These are phyloP conservation scores for Hanseniaspora thailandica DNA, from an alignment of 805 yeast species.

Conservation along the genomic window DNA sequence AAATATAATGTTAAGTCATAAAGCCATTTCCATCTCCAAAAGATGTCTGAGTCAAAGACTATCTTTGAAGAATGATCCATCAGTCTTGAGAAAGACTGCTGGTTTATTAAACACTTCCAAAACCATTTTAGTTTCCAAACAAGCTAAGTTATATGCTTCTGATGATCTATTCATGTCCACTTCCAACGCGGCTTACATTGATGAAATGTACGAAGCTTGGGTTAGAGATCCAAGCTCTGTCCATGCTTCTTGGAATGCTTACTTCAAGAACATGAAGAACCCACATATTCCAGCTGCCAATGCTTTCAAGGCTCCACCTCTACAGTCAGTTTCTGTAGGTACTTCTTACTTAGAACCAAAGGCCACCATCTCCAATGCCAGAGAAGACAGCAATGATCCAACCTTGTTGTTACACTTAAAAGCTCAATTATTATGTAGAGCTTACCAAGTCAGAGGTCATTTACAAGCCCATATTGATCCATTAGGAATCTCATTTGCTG, in stretches of 20 bases:
- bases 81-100: neutral
- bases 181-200: slow-evolving; percentile 81
- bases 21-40: slow-evolving; percentile 3
- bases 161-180: slow-evolving; percentile 70
- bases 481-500: slow-evolving; percentile 78
- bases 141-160: neutral
- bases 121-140: neutral
- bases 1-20: slow-evolving; percentile 11
- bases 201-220: slow-evolving; percentile 97
- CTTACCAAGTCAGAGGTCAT: slow-evolving; percentile 98
- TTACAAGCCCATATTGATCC: slow-evolving; percentile 93
- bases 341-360: slow-evolving; percentile 20
- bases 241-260: slow-evolving; percentile 93
- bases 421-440: slow-evolving; percentile 91
- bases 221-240: slow-evolving; percentile 78
- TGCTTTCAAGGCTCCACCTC: slow-evolving; percentile 89
- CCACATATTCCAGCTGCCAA: slow-evolving; percentile 54
- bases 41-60: slow-evolving; percentile 5
- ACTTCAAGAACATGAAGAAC: slow-evolving; percentile 79
- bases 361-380: slow-evolving; percentile 28
- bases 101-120: neutral
- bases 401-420: slow-evolving; percentile 81
- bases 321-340: slow-evolving; percentile 25
- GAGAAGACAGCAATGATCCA: slow-evolving; percentile 28
- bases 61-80: neutral